phyloP scores from a whole-genome alignment of 169 alveolate species.

The Cryptosporidium sp. region DNA sequence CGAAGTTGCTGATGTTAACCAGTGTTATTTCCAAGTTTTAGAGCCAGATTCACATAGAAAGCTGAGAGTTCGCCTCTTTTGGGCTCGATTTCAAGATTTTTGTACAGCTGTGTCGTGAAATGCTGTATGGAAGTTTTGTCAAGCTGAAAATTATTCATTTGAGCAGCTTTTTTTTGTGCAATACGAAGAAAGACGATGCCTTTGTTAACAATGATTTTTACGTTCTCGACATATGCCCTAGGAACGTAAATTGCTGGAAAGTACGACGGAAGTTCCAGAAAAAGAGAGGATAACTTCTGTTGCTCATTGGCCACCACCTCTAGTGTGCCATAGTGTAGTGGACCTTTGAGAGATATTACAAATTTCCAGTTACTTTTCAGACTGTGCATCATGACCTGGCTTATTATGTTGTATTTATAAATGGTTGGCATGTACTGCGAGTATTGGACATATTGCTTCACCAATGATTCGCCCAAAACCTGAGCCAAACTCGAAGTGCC shows the following conservation, averaged over 20 bases:
- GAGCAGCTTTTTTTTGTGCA: conserved; percentile 14
- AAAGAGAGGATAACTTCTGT: conserved; percentile 47
- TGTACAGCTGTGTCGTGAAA: conserved; percentile 32
- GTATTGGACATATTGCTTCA: conserved; percentile 26
- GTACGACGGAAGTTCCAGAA: conserved; percentile 64
- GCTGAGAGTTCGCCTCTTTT: conserved; percentile 8
- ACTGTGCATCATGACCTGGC: conserved; percentile 29
- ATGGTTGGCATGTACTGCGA: conserved; percentile 27
- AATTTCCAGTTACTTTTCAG: conserved; percentile 27
- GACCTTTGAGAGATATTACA: conserved; percentile 22
- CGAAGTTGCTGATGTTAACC: conserved; percentile 32
- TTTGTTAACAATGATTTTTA: conserved; percentile 20
- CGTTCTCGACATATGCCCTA: conserved; percentile 31
- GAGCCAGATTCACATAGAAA: conserved; percentile 7
- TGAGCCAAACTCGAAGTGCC: conserved; percentile 39
- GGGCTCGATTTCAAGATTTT: conserved; percentile 13
- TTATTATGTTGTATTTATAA: conserved; percentile 32
- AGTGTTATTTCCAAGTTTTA: conserved; percentile 23
- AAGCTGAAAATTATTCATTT: neutral
- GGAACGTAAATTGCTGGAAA: conserved; percentile 64
- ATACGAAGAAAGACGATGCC: conserved; percentile 24
- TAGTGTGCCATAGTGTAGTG: conserved; percentile 27
- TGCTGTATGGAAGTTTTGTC: conserved; percentile 19
- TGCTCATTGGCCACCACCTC: conserved; percentile 43
- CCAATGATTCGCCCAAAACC: conserved; percentile 19